Base-by-base conservation (phyloP, 2,329 filamentous ascomycete genomes). In the Penicillium sp. region DNA sequence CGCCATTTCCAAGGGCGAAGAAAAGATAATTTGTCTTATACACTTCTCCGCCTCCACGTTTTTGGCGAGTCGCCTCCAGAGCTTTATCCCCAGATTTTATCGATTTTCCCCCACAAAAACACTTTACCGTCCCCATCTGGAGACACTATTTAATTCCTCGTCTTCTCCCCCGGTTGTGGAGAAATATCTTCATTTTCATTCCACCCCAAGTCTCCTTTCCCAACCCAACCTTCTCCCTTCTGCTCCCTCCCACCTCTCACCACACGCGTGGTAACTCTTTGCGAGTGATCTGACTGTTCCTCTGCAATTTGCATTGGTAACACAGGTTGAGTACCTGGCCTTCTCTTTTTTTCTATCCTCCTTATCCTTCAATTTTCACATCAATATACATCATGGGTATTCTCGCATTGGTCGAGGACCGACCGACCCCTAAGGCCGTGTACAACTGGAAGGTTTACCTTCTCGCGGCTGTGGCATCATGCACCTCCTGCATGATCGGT, bases 371-470 rank as follows among this genome's bases (percentile, higher is more conserved):
- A 27, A 1, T 14, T n/a, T 24, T 37, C 11, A 37, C 19, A 19
- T 24, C 13, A 2, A 33, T 11, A 44, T 8, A 16, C 44, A 70
- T 27, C 50, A 78, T 78, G 75, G 71, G 69, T 53, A 70, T 77
- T 60, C 71, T 78, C 9, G 66, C 68, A 27, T 59, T 77, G 48
- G 70, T 77, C 59, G 76, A 78, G 65, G 76, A 78, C 58, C 66
- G 83, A 63, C 83, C 82, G 16, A 85, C 82, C 58, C 83, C 83
- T 22, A 80, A 78, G 67, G 75, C 75, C 52, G 82, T 86, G 55
- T 86, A 85, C 77, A 85, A 85, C 70, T 85, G 83, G 82, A 75
- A 79, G 41, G 79, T 85, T 43, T 86, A 84, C 65, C 75, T 80
- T 13, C 79, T 80, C 43, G 82, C 83, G 9, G 75, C 76, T 13